Conservation (phyloP, 139 green algal species). For the Marvania coccoides region DNA sequence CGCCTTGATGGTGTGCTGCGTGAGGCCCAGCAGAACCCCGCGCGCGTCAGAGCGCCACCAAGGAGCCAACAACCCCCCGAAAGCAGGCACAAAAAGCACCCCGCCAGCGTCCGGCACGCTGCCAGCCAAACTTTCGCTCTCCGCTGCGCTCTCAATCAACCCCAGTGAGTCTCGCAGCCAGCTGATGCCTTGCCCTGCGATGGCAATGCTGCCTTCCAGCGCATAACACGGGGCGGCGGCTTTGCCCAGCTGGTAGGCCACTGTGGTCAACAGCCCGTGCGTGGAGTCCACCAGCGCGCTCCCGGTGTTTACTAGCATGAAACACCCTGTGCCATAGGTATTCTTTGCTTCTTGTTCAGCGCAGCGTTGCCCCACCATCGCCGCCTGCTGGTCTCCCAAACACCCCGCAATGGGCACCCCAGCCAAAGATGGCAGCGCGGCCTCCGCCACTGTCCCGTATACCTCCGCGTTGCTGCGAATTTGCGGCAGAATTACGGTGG, state of each 20-base stretch:
- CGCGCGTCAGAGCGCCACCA: constrained; percentile 82
- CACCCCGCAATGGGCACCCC: constrained; percentile 84
- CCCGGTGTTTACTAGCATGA: constrained; percentile 95
- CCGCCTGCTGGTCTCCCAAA: constrained; percentile 92
- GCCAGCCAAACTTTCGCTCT: constrained; percentile 43
- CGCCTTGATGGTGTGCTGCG: constrained; percentile 48
- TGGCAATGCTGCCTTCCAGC: constrained; percentile 83
- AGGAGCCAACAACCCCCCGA: constrained; percentile 92
- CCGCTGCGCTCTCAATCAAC: constrained; percentile 48
- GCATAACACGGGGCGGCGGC: constrained; percentile 60
- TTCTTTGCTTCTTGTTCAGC: constrained; percentile 80
- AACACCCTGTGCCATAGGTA: constrained; percentile 96
- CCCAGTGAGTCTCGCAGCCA: constrained; percentile 83
- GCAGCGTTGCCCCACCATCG: constrained; percentile 88
- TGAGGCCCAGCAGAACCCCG: constrained; percentile 77
- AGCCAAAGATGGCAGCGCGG: constrained; percentile 17
- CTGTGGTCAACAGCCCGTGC: constrained; percentile 88
- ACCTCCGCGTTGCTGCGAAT: constrained; percentile 78
- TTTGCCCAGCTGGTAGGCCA: constrained; percentile 76
- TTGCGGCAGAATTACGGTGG: constrained; percentile 52
- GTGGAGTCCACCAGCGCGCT: constrained; percentile 49
- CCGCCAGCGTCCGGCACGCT: constrained; percentile 57
- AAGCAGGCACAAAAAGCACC: constrained; percentile 95
- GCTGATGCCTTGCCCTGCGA: constrained; percentile 70
- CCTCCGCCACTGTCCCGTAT: constrained; percentile 36